A percentile compares a stretch with the other conserved stretches of the same genome.
Conservation (phyloP, 345 rosid genomes). For the Gossypium longicalyx region DNA sequence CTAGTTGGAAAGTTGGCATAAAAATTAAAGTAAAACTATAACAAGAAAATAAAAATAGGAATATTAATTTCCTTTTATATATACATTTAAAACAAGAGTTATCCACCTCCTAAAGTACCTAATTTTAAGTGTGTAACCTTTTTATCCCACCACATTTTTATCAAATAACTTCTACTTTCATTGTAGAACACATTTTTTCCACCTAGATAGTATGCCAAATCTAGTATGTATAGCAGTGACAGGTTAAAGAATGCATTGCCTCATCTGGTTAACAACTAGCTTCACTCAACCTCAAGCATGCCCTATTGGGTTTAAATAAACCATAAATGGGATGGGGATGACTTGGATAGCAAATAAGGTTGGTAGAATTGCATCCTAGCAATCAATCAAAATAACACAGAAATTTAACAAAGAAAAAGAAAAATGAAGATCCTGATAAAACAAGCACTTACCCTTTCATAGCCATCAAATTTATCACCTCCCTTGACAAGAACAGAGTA, state of each 20-base stretch:
- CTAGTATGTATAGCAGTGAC: too few relatives aligned
- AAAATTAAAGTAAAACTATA: background rate
- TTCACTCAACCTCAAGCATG: background rate
- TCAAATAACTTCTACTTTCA: background rate
- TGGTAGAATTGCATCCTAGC: background rate
- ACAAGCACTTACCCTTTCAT: constrained; percentile 17
- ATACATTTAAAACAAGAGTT: background rate
- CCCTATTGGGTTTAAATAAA: background rate
- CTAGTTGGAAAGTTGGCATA: background rate
- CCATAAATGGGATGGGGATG: background rate
- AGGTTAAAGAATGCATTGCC: background rate
- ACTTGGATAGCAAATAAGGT: background rate
- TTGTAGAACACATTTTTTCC: background rate
- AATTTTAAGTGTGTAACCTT: background rate
- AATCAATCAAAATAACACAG: background rate
- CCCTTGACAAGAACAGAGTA: constrained; percentile 97
- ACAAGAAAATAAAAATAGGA: background rate
- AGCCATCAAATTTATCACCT: constrained; percentile 73
- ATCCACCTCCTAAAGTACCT: background rate
- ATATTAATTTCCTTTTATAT: background rate
- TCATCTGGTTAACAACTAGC: background rate
- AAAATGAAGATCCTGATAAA: background rate
- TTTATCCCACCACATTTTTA: background rate
- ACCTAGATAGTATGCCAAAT: background rate
- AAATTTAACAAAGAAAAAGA: background rate